Evolutionary conservation across 805 yeast genomes (phyloP), one percentile per base, ranked within the genome.

Genomic region (Pichia nanzhaoensis): DNA sequence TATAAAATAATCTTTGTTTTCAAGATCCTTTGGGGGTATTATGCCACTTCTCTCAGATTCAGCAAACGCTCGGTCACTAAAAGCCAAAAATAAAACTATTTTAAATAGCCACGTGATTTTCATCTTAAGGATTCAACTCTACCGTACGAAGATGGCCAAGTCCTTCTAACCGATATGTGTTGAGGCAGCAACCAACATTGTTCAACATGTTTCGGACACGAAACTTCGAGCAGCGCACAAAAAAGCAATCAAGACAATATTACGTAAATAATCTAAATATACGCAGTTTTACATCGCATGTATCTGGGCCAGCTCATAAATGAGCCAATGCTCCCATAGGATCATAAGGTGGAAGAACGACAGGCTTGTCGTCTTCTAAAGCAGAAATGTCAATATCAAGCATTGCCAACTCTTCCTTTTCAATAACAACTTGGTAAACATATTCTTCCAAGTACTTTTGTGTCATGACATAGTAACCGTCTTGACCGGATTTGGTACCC

Each of bases 311-410:
- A 24, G 12, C 30, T 18, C 22, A 33, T 9, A 37, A 31, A 19
- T 39, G 34, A 8, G 89, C 89, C 44, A 82, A 62, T 2, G 89
- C 84, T 42, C 89, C 90, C 81, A 81, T 80, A 42, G 90, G 88
- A 58, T 82, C 90, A 78, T 86, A 82, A 10, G 84, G 78, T 41
- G 86, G 87, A 32, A 82, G 67, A n/a, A 73, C 73, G 46, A 77
- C 70, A 34, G 82, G 78, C 12, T 49, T 47, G 33, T 69, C 60
- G 47, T 68, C 74, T 31, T 69, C 66, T 49, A 71, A 68, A 44
- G 69, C 57, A 2, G 35, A 10, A 10, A 21, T 36, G n/a, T 42
- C 47, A 8, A 46, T 21, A 16, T 41, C 41, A 33, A 65, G 58
- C 10, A 59, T 52, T 39, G 75, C 57, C 27, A 73, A 65, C 28